Conservation (phyloP, 345 rosid genomes). For the Raphanus raphanistrum region DNA sequence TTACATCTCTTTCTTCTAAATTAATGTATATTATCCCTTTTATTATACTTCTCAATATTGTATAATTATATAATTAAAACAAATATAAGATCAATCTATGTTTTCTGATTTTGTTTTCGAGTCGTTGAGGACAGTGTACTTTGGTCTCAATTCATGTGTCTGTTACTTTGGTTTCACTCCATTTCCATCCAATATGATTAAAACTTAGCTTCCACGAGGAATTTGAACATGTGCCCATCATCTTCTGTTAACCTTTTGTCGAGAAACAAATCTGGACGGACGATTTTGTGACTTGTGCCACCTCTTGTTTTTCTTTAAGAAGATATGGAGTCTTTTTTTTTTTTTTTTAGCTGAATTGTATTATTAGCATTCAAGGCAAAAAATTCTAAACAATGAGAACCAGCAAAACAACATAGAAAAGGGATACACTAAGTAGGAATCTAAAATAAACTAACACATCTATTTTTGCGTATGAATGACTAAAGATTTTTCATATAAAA, state of each 20-base stretch:
- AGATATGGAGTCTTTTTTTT: not conserved
- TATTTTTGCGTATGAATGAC: no score
- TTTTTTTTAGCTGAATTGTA: no score
- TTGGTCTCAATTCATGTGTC: conserved; percentile 22
- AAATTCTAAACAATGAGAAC: no score
- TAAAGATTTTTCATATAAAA: no score
- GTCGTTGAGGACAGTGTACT: conserved; percentile 21
- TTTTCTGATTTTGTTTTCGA: not conserved
- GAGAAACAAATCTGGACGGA: not conserved
- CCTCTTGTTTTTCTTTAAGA: conserved; percentile 2
- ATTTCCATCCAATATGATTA: conserved; percentile 25
- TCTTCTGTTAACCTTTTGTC: not conserved
- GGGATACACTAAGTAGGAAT: no score
- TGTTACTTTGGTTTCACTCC: conserved; percentile 24
- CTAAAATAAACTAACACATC: no score
- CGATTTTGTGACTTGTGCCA: conserved; percentile 8
- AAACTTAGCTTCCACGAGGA: conserved; percentile 38
- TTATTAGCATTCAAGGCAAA: no score
- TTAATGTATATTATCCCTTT: conserved; percentile 2
- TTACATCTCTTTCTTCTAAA: conserved; percentile 8
- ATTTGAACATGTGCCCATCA: conserved; percentile 30
- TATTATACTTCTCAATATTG: not conserved
- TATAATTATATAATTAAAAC: not conserved
- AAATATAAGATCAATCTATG: not conserved
- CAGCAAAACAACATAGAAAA: no score